Base-by-base conservation (phyloP, 2,329 filamentous ascomycete species). In the Epichloe glyceriae region DNA sequence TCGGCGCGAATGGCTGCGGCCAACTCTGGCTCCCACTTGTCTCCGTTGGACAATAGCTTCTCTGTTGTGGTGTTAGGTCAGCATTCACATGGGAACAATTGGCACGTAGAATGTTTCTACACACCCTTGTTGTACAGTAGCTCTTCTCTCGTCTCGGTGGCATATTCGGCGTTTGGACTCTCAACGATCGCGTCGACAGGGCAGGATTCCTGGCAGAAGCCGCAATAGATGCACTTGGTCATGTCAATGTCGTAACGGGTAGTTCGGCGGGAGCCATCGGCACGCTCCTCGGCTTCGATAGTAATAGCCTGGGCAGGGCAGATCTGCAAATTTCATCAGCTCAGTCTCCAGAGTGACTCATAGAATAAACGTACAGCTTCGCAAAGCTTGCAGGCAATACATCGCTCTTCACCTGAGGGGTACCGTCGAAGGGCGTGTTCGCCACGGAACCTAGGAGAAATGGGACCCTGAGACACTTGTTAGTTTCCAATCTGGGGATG, bases 181-280 rank as follows among this genome's bases (percentile, higher is more conserved):
- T 81, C 78, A 51, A 82, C 78, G 58, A 80, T 98, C 53, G 93
- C 93, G 72, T 98, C 93, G 50, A 98, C 93, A 43, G 93, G 93
- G 74, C 93, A 98, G 58, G 88, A 95, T 76, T 98, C 93, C 75
- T 96, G 91, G 80, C 93, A 97, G 75, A 95, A 94, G 48, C 93
- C 93, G 70, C 93, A 97, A 82, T 97, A 98, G 72, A 98, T 98
- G 75, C 93, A 98, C 79, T 98, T 98, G 64, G 93, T 97, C 93
- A 98, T 98, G 73, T 98, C 93, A 66, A 98, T 96, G 69, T 98
- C 93, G 73, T 98, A 98, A 67, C 91, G 83, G 53, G 91, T 96
- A 48, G 93, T 98, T 66, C 93, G 83, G 70, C 93, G 83, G 64
- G 88, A 94, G 56, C 93, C 93, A 64, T 98, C 93, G 64, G 87